Evolutionary conservation across 208 protist species (phyloP).

Genomic region (Trypanosoma mega): DNA sequence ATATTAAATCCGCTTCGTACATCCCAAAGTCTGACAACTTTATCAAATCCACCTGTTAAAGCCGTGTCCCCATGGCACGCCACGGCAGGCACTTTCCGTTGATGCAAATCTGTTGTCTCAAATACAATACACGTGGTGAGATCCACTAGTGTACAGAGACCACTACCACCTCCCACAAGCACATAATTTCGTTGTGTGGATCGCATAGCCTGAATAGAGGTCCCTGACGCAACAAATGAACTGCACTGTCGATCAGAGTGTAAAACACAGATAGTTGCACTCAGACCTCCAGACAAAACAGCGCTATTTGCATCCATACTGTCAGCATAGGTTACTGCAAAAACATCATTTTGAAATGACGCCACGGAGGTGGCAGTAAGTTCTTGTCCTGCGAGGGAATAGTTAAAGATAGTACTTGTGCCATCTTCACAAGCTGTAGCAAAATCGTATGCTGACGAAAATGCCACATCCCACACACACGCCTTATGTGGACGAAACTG

Average conservation of each 20-base stretch:
- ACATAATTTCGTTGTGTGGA: constrained; percentile 61
- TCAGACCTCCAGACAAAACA: constrained; percentile 83
- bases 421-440: constrained; percentile 86
- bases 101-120: constrained; percentile 71
- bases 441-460: constrained; percentile 83
- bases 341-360: constrained; percentile 88
- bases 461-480: constrained; percentile 89
- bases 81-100: constrained; percentile 84
- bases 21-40: constrained; percentile 80
- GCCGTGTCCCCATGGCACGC: constrained; percentile 56
- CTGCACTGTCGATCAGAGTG: constrained; percentile 86
- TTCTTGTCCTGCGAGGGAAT: constrained; percentile 76
- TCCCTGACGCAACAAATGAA: constrained; percentile 80
- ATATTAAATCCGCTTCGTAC: constrained; percentile 65
- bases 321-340: constrained; percentile 83
- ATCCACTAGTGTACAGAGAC: constrained; percentile 77
- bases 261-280: constrained; percentile 82
- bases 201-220: constrained; percentile 86
- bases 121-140: constrained; percentile 54
- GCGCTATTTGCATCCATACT: constrained; percentile 65
- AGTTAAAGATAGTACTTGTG: constrained; percentile 87
- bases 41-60: constrained; percentile 83
- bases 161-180: constrained; percentile 83
- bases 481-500: constrained; percentile 87
- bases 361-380: constrained; percentile 78